A percentile compares a stretch with the other conserved stretches of the same genome.
Conservation (phyloP, 2,329 filamentous ascomycete genomes). For the Fusarium heterosporum region DNA sequence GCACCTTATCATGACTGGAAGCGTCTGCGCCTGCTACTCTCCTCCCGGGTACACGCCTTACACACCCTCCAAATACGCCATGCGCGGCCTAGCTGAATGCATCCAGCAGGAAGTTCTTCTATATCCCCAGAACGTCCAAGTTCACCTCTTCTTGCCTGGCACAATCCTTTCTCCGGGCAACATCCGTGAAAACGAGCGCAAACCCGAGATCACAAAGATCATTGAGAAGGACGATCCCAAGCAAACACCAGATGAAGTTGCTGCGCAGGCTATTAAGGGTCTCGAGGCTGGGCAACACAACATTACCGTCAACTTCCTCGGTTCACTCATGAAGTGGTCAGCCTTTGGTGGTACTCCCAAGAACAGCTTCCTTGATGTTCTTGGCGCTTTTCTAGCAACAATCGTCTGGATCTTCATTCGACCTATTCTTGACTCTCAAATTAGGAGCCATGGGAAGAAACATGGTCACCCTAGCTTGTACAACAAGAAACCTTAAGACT, state of each 20-base stretch:
- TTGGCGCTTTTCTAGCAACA: conserved; percentile 65
- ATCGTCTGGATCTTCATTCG: conserved; percentile 70
- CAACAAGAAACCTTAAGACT: conserved; percentile 46
- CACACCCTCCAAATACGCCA: conserved; percentile 84
- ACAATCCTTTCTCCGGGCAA: conserved; percentile 83
- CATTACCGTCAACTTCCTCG: conserved; percentile 80
- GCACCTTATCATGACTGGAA: conserved; percentile 91
- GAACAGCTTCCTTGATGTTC: conserved; percentile 69
- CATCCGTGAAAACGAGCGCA: conserved; percentile 79
- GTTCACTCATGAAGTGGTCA: conserved; percentile 75
- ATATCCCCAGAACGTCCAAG: conserved; percentile 84
- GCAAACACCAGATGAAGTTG: conserved; percentile 83
- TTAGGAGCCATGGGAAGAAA: conserved; percentile 66
- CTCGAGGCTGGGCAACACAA: conserved; percentile 85
- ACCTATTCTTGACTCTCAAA: conserved; percentile 67
- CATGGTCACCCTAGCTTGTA: conserved; percentile 69
- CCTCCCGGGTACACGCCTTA: conserved; percentile 88
- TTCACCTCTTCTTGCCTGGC: conserved; percentile 86
- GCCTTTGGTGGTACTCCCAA: conserved; percentile 66
- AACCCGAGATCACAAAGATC: conserved; percentile 82
- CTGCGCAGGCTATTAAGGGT: conserved; percentile 74
- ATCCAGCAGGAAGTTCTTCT: conserved; percentile 85
- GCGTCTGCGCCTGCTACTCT: conserved; percentile 78
- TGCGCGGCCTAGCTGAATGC: conserved; percentile 85
- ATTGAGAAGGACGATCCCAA: conserved; percentile 86